phyloP scores from a whole-genome alignment of 306 rosid species.

The Begonia loranthoides region DNA sequence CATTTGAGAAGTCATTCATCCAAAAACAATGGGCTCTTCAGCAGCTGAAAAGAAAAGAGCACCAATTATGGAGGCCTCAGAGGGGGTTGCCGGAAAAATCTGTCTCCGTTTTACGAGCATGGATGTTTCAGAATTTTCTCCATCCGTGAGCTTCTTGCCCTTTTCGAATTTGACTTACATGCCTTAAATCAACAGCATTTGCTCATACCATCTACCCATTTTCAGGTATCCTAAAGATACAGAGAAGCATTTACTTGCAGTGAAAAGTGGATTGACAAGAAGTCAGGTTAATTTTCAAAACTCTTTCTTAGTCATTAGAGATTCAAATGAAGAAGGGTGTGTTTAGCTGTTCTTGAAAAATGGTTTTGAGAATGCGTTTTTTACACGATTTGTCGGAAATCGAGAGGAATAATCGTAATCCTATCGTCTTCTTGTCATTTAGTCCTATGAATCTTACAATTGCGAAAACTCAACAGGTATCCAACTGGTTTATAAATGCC shows the following conservation, averaged over 20 bases:
- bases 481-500: constrained; percentile 62
- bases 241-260: constrained; percentile 87
- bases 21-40: constrained; percentile 82
- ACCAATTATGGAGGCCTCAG: constrained; percentile 88
- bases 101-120: constrained; percentile 69
- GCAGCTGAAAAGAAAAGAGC: constrained; percentile 67
- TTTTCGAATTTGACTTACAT: neutral
- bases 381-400: too few relatives aligned
- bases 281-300: constrained; percentile 44
- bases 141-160: constrained; percentile 55
- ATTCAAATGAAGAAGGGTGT: too few relatives aligned
- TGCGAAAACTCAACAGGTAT: too few relatives aligned
- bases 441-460: too few relatives aligned
- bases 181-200: neutral
- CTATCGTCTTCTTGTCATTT: too few relatives aligned
- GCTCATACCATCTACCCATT: constrained; percentile 8
- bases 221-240: constrained; percentile 96
- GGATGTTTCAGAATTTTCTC: constrained; percentile 98
- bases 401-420: too few relatives aligned
- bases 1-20: constrained; percentile 21
- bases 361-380: too few relatives aligned
- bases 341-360: too few relatives aligned
- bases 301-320: too few relatives aligned
- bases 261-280: constrained; percentile 87
- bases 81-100: constrained; percentile 96